Evolutionary conservation across 352 stramenopile species (phyloP).

Genomic region (Pythium rhizo-oryzae): DNA sequence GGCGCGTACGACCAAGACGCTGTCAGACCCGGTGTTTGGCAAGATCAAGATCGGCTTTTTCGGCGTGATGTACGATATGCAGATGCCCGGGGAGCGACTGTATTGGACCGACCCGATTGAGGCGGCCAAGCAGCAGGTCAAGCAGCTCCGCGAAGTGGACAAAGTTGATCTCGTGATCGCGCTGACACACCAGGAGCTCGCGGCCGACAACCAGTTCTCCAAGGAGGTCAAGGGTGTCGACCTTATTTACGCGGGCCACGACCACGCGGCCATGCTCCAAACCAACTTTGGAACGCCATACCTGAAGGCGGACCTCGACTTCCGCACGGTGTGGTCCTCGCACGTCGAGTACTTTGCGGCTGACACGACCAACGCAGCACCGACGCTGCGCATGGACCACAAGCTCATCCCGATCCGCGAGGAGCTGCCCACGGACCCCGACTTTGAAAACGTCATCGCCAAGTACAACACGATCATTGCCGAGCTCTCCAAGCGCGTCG

Average conservation of each 20-base stretch:
- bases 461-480: slow-evolving; percentile 49
- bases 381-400: slow-evolving; percentile 54
- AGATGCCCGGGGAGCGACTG: slow-evolving; percentile 56
- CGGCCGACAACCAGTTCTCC: slow-evolving; percentile 72
- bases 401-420: slow-evolving; percentile 56
- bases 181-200: slow-evolving; percentile 68
- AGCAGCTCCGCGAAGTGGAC: slow-evolving; percentile 29
- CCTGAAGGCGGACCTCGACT: slow-evolving; percentile 74
- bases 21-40: slow-evolving; percentile 43
- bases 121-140: slow-evolving; percentile 53
- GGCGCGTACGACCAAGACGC: slow-evolving; percentile 48
- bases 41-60: slow-evolving; percentile 66
- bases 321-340: slow-evolving; percentile 67
- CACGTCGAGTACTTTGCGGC: slow-evolving; percentile 63
- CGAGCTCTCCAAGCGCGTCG: slow-evolving; percentile 41
- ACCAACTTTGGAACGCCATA: slow-evolving; percentile 74
- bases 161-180: slow-evolving; percentile 79
- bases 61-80: slow-evolving; percentile 82
- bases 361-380: slow-evolving; percentile 24
- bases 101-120: slow-evolving; percentile 71
- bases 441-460: slow-evolving; percentile 52
- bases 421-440: slow-evolving; percentile 54
- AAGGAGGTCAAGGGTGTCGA: slow-evolving; percentile 64
- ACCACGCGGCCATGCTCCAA: slow-evolving; percentile 76
- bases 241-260: slow-evolving; percentile 72